phyloP scores from a whole-genome alignment of 495 filamentous ascomycete genomes.

The Daldinia bambusicola region DNA sequence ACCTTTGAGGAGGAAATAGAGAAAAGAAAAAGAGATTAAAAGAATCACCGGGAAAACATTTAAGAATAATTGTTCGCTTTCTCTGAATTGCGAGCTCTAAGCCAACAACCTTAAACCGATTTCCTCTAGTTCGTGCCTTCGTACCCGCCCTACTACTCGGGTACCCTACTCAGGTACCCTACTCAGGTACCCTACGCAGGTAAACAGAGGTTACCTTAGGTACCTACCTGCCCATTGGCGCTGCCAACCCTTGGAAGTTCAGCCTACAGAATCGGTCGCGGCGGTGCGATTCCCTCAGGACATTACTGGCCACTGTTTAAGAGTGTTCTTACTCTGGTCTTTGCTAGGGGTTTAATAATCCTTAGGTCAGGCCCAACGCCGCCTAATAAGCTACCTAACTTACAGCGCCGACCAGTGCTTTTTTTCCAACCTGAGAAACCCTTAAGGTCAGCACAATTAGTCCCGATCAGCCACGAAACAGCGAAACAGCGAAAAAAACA shows the following conservation, averaged over 20 bases:
- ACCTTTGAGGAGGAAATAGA: conserved; percentile 7
- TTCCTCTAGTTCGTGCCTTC: background rate
- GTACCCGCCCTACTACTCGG: background rate
- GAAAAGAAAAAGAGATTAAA: conserved; percentile 1
- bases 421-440: conserved; percentile 2
- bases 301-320: background rate
- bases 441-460: conserved; percentile 17
- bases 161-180: conserved; percentile 11
- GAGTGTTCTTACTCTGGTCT: background rate
- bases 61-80: background rate
- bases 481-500: background rate
- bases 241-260: background rate
- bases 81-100: background rate
- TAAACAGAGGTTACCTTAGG: background rate
- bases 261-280: conserved; percentile 1
- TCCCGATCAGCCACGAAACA: background rate
- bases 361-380: background rate
- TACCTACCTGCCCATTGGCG: conserved; percentile 1
- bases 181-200: conserved; percentile 5
- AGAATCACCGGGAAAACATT: background rate
- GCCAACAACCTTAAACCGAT: background rate
- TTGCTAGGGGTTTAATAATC: background rate
- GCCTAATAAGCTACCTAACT: conserved; percentile 2
- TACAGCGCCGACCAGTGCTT: conserved; percentile 2
- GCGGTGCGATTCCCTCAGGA: background rate